Base-by-base conservation (phyloP, 768 basidiomycete species). In the Cystofilobasidium ferigula region DNA sequence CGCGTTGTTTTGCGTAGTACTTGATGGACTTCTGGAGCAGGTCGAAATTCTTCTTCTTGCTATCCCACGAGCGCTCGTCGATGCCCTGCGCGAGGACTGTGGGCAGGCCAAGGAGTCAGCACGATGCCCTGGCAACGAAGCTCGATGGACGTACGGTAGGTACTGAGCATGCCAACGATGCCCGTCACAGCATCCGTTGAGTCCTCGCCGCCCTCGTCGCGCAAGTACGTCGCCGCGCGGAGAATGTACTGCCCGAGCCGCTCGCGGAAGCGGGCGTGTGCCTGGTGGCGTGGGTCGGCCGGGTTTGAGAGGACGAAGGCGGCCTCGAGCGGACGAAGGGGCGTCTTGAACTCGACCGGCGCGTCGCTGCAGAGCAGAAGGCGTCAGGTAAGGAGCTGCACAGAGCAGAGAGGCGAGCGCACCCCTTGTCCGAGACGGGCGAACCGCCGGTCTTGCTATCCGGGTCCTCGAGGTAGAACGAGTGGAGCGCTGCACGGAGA, bases 301-400 rank as follows among this genome's bases (percentile, higher is more conserved):
- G 85, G 82, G 71, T 91, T 83, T 16, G 79, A 80, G 22, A 92
- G 78, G 22, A 83, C 81, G 71, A 89, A 86, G 0, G 85, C 85
- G 45, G 85, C 81, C 53, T 79, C 80, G 64, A 88, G 73, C 13
- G 85, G 80, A 28, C 83, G 79, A 2, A 85, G 75, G 30, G 82
- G 78, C 12, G 83, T 83, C 68, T 89, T 84, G 82, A 89, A 87
- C 72, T 89, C 88, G 1, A 85, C 83, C 30, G 86, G 82, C 70
- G 87, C 86, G 69, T 85, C 79, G 45, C 87, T 88, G 73, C 3
- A 43, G 60, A 35, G 54, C n/a, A 45, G 36, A 22, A 54, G 8
- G n/a, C 24, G 14, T 26, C 24, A 58, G n/a, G 3, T 51, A 34
- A 10, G 40, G 61, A 32, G 13, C 54, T n/a, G 34, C 30, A 48